These are phyloP conservation scores for Blepharisma japonicum DNA, from an alignment of 73 alveolate genomes.

Conservation along the genomic window DNA sequence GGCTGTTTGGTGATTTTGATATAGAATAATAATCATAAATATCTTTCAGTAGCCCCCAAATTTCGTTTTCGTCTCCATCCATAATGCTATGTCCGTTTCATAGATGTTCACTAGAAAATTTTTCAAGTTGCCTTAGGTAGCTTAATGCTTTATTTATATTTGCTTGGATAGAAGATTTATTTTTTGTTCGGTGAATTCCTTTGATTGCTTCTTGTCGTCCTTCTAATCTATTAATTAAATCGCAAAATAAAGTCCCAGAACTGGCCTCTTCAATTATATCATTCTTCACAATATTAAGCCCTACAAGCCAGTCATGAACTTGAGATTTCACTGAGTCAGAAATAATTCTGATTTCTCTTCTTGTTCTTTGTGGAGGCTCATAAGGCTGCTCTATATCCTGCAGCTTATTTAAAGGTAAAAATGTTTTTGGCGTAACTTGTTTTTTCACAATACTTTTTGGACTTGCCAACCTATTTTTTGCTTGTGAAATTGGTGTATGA, in stretches of 20 bases:
- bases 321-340: too few species aligned
- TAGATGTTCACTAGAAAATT: slow-evolving; percentile 46
- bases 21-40: slow-evolving; percentile 56
- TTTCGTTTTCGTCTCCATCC: slow-evolving; percentile 61
- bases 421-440: too few species aligned
- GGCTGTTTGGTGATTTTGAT: slow-evolving; percentile 30
- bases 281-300: not conserved
- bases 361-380: too few species aligned
- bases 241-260: slow-evolving; percentile 62
- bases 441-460: too few species aligned
- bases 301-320: not conserved
- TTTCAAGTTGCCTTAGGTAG: slow-evolving; percentile 49
- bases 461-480: too few species aligned
- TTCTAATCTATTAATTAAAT: slow-evolving; percentile 60
- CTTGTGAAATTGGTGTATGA: too few species aligned
- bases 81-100: slow-evolving; percentile 51
- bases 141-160: slow-evolving; percentile 59
- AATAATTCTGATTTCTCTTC: too few species aligned
- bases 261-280: slow-evolving; percentile 26
- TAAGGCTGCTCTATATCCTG: too few species aligned
- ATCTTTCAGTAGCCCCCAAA: slow-evolving; percentile 64
- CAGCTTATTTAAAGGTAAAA: too few species aligned
- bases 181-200: slow-evolving; percentile 52
- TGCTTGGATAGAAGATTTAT: slow-evolving; percentile 55
- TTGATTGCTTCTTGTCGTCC: slow-evolving; percentile 59